Evolutionary conservation across 257 asterid species (phyloP), one percentile per base, ranked within the genome.

Genomic region (Euphrasia confusa): DNA sequence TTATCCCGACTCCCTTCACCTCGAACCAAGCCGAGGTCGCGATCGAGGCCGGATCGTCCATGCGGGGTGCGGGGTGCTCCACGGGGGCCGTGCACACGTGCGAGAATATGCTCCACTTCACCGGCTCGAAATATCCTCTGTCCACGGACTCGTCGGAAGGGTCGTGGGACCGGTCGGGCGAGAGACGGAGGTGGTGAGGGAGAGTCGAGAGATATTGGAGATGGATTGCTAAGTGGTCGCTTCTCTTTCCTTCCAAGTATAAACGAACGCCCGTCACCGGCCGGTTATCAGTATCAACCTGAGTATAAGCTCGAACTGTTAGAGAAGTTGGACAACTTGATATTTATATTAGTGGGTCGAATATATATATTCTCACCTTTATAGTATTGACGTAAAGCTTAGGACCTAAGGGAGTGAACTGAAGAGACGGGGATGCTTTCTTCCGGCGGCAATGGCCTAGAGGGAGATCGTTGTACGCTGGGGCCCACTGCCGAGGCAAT

Each of bases 401-500:
- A 58, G 99, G 97, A 61, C 99, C 99, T 80, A 89, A 64, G 67
- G 84, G 72, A 4, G 93, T 65, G 62, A 89, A 89, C 79, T 87
- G 90, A 50, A 92, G 94, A 7, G 97, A 68, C 1, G 99, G 99
- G 61, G 93, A 86, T 6, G 89, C 59, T 72, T 83, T 87, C 58
- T 81, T 92, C 81, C 70, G 86, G 62, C 76, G 79, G 35, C 81
- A 70, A 67, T 80, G 87, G 35, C 93, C 95, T 28, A 92, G 95
- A 52, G 98, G 98, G 65, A 86, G 95, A 72, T 92, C 97, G 50
- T 74, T 72, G 68, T 74, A 89, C 14, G 93, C 90, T 8, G 99
- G 99, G 6, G 99, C 96, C 97, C 99, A 92, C 65, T 86, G 97
- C 52, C 96, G 86, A 59, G 95, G 95, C 78, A 89, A 61, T 63